Evolutionary conservation across 208 protist species (phyloP).

Genomic region (Phytomonas serpens): DNA sequence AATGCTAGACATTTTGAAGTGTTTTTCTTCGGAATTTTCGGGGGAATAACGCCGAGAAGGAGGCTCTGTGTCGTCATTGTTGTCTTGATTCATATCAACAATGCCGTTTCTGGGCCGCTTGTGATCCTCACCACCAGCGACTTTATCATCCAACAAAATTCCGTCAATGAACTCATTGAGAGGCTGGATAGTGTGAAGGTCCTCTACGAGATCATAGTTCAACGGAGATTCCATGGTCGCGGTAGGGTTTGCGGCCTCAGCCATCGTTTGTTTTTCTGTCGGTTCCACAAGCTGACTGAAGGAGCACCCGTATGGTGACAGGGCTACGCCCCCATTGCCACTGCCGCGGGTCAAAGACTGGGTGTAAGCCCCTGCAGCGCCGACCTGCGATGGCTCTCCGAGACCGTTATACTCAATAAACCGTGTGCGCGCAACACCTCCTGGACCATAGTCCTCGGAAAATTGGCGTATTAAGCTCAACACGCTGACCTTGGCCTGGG

Average conservation of each 20-base stretch:
- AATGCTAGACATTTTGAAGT: not conserved
- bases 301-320: not conserved
- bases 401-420: conserved; percentile 72
- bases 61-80: not conserved
- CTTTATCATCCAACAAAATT: not conserved
- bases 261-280: not conserved
- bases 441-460: conserved; percentile 62
- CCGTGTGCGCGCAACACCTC: conserved; percentile 49
- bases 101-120: not conserved
- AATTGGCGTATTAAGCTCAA: conserved; percentile 48
- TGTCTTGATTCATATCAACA: not conserved
- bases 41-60: not conserved
- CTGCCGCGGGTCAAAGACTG: not conserved
- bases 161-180: not conserved
- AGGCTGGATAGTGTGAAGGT: not conserved
- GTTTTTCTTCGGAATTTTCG: not conserved
- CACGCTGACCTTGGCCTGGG: conserved; percentile 42
- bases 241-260: not conserved
- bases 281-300: not conserved
- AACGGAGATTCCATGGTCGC: not conserved
- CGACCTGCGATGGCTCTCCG: conserved; percentile 14
- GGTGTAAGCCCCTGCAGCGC: not conserved
- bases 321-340: not conserved
- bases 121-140: not conserved
- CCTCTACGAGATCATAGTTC: conserved; percentile 7